Evolutionary conservation across 1,284 basidiomycete genomes (phyloP).

Genomic region (Sanghuangporus baumii): DNA sequence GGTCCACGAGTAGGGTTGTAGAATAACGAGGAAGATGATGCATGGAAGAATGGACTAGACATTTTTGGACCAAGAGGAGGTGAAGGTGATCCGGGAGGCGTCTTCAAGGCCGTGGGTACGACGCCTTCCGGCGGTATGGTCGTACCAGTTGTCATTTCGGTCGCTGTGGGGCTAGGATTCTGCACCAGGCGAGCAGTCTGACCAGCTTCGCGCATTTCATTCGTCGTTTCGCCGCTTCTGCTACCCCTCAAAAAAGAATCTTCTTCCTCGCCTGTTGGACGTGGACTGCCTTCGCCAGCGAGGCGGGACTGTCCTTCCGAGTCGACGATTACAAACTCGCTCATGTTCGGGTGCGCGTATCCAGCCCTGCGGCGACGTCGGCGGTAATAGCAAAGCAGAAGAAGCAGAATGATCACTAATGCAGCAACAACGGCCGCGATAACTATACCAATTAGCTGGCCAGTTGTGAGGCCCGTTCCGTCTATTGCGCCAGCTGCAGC

Average conservation of each 20-base stretch:
- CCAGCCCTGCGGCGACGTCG: conserved; percentile 2
- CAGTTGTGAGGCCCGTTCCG: conserved; percentile 4
- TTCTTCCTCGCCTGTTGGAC: conserved; percentile 16
- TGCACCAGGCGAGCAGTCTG: conserved; percentile 13
- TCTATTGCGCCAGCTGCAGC: background rate
- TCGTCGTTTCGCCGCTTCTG: conserved; percentile 2
- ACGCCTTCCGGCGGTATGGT: conserved; percentile 10
- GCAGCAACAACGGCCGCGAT: conserved; percentile 10
- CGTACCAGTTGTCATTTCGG: conserved; percentile 10
- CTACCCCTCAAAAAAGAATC: conserved; percentile 15
- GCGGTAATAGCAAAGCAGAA: conserved; percentile 6
- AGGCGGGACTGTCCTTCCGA: conserved; percentile 12
- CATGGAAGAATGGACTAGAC: conserved; percentile 17
- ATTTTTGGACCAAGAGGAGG: conserved; percentile 8
- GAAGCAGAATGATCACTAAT: conserved; percentile 7
- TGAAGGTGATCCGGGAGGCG: conserved; percentile 6
- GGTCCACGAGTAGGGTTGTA: conserved; percentile 18
- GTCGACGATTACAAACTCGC: conserved; percentile 18
- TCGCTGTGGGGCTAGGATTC: conserved; percentile 2
- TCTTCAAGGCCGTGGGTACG: conserved; percentile 15
- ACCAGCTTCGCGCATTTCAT: conserved; percentile 10
- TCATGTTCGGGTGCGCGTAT: conserved; percentile 15
- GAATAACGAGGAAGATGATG: conserved; percentile 17
- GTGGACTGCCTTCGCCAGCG: conserved; percentile 18
- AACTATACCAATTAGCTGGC: conserved; percentile 13